These are phyloP conservation scores for Diaporthe helianthi DNA, from an alignment of 2,329 filamentous ascomycete genomes.

Conservation along the genomic window DNA sequence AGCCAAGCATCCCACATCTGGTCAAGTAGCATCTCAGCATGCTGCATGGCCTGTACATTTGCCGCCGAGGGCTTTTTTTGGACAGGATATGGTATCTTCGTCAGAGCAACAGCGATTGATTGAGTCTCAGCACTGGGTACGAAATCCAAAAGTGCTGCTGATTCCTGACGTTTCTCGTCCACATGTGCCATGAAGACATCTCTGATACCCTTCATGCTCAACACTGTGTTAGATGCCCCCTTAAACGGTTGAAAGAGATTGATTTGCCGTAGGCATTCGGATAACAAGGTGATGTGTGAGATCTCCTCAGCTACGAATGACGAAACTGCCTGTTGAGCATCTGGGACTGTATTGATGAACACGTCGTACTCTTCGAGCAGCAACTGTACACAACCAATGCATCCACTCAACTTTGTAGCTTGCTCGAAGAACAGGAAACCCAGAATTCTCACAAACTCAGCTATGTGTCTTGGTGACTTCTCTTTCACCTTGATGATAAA, in stretches of 20 bases:
- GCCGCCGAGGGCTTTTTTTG: neutral
- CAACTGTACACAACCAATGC: neutral
- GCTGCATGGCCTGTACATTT: neutral
- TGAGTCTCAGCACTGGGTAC: neutral
- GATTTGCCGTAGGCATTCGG: constrained; percentile 1
- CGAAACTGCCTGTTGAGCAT: neutral
- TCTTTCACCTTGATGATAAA: fast-evolving
- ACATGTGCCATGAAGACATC: neutral
- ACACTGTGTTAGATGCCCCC: neutral
- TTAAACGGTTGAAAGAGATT: neutral
- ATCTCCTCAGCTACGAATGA: neutral
- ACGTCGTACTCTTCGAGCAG: neutral
- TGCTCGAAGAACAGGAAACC: fast-evolving
- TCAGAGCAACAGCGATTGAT: neutral
- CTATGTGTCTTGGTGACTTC: neutral
- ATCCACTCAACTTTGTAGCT: fast-evolving
- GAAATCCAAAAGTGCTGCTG: fast-evolving
- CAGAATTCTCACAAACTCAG: neutral
- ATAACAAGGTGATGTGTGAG: neutral
- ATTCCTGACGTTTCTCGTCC: neutral
- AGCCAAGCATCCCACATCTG: neutral
- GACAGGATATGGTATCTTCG: neutral
- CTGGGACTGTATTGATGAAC: neutral
- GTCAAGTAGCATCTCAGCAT: neutral
- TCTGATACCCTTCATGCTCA: neutral